These are phyloP conservation scores for Pichia sp. DNA, from an alignment of 1,139 yeast species.

Conservation along the genomic window DNA sequence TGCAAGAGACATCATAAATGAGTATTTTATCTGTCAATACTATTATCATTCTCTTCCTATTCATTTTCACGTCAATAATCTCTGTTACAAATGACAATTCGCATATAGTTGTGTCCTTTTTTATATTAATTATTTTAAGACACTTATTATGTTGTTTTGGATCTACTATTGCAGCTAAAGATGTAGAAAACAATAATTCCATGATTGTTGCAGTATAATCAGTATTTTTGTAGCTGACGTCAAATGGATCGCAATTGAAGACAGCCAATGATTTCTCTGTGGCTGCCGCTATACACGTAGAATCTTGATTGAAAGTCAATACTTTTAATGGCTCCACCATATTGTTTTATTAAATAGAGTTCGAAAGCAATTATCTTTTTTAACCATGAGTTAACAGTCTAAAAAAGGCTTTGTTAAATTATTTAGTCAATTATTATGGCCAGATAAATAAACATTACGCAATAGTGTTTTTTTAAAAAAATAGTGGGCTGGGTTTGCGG, in stretches of 20 bases:
- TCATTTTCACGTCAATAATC: constrained; percentile 70
- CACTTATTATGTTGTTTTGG: constrained; percentile 41
- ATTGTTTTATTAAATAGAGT: not conserved
- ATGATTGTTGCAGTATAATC: constrained; percentile 64
- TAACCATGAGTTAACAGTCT: too few species aligned
- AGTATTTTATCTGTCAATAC: constrained; percentile 79
- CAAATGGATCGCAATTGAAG: constrained; percentile 86
- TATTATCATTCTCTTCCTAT: constrained; percentile 67
- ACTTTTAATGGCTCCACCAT: constrained; percentile 2
- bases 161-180: constrained; percentile 81
- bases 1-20: constrained; percentile 79
- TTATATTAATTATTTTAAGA: constrained; percentile 47
- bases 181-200: constrained; percentile 89
- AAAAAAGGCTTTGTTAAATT: too few species aligned
- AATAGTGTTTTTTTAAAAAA: not conserved
- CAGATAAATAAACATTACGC: too few species aligned
- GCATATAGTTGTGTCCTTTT: constrained; percentile 49
- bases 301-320: constrained; percentile 85
- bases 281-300: constrained; percentile 80
- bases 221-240: constrained; percentile 51
- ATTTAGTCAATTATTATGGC: too few species aligned
- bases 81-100: constrained; percentile 87
- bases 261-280: constrained; percentile 72
- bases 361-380: not conserved
- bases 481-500: not conserved